phyloP scores from a whole-genome alignment of 805 yeast species.

The Candida stauntonica region DNA sequence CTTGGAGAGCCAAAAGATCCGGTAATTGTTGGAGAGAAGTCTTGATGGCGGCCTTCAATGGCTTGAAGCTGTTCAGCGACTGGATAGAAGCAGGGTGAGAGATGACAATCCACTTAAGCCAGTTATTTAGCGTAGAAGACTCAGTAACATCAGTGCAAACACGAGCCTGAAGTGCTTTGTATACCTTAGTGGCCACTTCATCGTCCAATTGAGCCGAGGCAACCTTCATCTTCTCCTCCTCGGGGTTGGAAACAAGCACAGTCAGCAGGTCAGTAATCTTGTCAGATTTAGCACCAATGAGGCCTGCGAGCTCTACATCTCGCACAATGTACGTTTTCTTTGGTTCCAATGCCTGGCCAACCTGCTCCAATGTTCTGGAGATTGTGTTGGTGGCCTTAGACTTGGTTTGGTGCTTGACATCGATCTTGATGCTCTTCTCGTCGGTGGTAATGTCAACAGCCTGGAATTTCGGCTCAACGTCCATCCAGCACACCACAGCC shows the following conservation, averaged over 20 bases:
- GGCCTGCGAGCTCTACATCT: conserved; percentile 18
- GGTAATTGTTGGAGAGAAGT: conserved; percentile 58
- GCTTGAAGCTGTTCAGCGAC: conserved; percentile 39
- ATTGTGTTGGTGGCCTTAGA: conserved; percentile 1
- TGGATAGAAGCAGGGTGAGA: conserved; percentile 46
- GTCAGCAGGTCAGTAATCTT: conserved; percentile 27
- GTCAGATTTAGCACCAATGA: conserved; percentile 16
- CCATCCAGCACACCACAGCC: conserved; percentile 34
- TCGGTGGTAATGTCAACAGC: conserved; percentile 22
- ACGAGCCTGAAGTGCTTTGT: conserved; percentile 42
- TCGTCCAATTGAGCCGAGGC: conserved; percentile 38
- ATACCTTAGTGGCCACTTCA: conserved; percentile 37
- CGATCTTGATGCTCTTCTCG: conserved; percentile 22
- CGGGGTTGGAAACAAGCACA: conserved; percentile 26
- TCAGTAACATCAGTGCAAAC: conserved; percentile 43
- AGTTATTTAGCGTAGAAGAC: conserved; percentile 39
- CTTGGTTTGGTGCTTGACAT: conserved; percentile 21
- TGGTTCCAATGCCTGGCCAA: conserved; percentile 23
- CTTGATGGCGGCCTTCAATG: conserved; percentile 52
- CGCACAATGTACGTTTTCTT: conserved; percentile 27
- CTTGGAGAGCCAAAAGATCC: conserved; percentile 73
- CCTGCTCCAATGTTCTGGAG: conserved; percentile 23
- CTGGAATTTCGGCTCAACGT: conserved; percentile 36
- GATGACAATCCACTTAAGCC: conserved; percentile 82
- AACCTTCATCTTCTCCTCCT: conserved; percentile 37